phyloP scores from a whole-genome alignment of 169 alveolate species.

The Fabrea salina region DNA sequence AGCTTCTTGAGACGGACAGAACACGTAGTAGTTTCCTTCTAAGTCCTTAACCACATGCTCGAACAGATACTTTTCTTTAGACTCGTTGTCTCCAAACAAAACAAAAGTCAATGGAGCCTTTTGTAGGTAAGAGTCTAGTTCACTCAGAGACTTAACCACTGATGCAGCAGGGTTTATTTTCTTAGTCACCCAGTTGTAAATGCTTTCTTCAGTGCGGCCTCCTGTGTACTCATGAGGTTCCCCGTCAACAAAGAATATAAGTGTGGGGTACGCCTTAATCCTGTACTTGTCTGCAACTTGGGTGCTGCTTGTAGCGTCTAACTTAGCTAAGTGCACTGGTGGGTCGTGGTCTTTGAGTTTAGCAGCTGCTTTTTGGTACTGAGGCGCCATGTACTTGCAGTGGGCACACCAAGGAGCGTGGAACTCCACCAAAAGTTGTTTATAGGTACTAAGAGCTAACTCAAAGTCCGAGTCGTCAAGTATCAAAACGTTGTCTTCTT shows the following conservation, averaged over 20 bases:
- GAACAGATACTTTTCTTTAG: neutral
- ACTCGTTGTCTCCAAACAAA: conserved; percentile 1
- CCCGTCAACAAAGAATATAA: conserved; percentile 62
- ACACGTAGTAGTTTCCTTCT: conserved; percentile 1
- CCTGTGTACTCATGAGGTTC: conserved; percentile 59
- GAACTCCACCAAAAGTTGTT: conserved; percentile 57
- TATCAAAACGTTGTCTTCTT: neutral
- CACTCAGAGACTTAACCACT: neutral
- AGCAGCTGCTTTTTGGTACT: conserved; percentile 62
- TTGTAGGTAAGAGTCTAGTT: neutral
- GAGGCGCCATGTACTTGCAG: conserved; percentile 62
- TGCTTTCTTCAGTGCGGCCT: conserved; percentile 57
- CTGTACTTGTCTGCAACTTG: conserved; percentile 54
- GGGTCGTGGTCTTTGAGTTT: conserved; percentile 25
- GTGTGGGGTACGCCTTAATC: conserved; percentile 68
- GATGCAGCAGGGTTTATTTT: conserved; percentile 32
- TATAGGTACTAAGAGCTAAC: neutral
- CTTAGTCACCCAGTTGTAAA: conserved; percentile 54
- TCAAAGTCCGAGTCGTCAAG: conserved; percentile 30
- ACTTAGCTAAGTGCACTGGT: conserved; percentile 53
- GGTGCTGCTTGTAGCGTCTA: conserved; percentile 59
- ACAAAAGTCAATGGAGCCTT: neutral
- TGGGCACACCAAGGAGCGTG: conserved; percentile 71
- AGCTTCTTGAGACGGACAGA: neutral
- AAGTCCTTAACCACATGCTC: neutral